Conservation (phyloP, 257 asterid genomes). For the Plectranthus barbatus region DNA sequence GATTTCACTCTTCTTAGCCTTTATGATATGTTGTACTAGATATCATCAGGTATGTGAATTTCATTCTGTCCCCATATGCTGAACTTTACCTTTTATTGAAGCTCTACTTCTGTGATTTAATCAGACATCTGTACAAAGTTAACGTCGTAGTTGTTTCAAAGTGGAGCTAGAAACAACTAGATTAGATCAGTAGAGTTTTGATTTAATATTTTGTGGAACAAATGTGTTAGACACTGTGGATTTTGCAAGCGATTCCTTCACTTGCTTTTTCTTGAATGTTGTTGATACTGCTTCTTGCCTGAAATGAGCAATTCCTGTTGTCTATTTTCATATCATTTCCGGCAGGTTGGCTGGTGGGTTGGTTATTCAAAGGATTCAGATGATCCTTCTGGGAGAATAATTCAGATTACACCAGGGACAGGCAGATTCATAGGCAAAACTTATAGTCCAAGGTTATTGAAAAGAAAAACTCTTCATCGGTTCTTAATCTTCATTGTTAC, state of each 20-base stretch:
- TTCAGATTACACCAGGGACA: constrained; percentile 74
- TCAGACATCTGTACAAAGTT: neutral
- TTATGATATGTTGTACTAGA: neutral
- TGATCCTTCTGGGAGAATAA: constrained; percentile 89
- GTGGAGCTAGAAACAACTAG: neutral
- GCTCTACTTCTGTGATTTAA: neutral
- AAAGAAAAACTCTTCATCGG: neutral
- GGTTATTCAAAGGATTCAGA: constrained; percentile 79
- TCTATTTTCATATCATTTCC: constrained; percentile 6
- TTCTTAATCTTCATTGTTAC: constrained; percentile 1
- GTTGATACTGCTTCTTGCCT: neutral
- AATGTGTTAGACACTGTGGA: too few species aligned
- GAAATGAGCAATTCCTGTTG: neutral
- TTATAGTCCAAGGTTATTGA: constrained; percentile 82
- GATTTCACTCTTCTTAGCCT: neutral
- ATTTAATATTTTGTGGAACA: neutral
- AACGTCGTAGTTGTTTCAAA: neutral
- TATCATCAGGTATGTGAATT: neutral
- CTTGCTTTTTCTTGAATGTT: constrained; percentile 5
- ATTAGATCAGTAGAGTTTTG: neutral
- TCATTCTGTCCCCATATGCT: neutral
- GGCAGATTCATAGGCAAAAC: constrained; percentile 86
- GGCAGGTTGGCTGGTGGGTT: constrained; percentile 99
- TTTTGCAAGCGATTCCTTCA: constrained; percentile 10
- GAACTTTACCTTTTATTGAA: neutral